Evolutionary conservation across 2,329 filamentous ascomycete genomes (phyloP).

Genomic region (Colletotrichum orbiculare): DNA sequence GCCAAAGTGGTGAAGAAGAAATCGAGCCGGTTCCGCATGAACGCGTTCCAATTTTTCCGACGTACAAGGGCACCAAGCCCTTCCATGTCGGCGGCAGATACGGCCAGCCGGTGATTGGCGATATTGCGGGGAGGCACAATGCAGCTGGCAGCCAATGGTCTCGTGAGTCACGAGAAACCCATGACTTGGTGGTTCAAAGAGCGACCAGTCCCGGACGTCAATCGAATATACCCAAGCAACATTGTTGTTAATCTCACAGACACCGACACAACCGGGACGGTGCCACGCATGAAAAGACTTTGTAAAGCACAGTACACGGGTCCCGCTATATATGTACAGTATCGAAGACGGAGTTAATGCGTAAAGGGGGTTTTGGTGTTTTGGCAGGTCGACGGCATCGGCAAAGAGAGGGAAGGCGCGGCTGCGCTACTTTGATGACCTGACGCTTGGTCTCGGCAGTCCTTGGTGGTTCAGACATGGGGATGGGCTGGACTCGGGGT

Average conservation of each 20-base stretch:
- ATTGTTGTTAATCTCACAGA: slow-evolving; percentile 28
- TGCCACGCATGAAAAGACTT: slow-evolving; percentile 21
- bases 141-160: too few relatives aligned
- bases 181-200: slow-evolving; percentile 10
- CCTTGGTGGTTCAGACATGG: neutral
- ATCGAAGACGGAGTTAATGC: slow-evolving; percentile 36
- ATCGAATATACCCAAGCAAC: slow-evolving; percentile 29
- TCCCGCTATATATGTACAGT: slow-evolving; percentile 36
- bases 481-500: slow-evolving; percentile 17
- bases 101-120: slow-evolving; percentile 39
- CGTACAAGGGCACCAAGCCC: slow-evolving; percentile 57
- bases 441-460: slow-evolving; percentile 19
- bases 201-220: slow-evolving; percentile 19
- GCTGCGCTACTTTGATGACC: slow-evolving; percentile 15
- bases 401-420: slow-evolving; percentile 20
- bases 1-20: slow-evolving; percentile 68
- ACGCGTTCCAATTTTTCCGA: slow-evolving; percentile 67
- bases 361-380: slow-evolving; percentile 25
- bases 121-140: too few relatives aligned
- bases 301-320: slow-evolving; percentile 33
- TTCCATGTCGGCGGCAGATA: slow-evolving; percentile 44
- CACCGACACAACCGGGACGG: slow-evolving; percentile 12
- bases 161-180: neutral
- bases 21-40: slow-evolving; percentile 72
- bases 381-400: slow-evolving; percentile 7